Percentiles rank a stretch among this genome's conserved stretches.
Evolutionary conservation across 1,139 yeast genomes (phyloP).

Genomic region (Arxiozyma slooffiae): DNA sequence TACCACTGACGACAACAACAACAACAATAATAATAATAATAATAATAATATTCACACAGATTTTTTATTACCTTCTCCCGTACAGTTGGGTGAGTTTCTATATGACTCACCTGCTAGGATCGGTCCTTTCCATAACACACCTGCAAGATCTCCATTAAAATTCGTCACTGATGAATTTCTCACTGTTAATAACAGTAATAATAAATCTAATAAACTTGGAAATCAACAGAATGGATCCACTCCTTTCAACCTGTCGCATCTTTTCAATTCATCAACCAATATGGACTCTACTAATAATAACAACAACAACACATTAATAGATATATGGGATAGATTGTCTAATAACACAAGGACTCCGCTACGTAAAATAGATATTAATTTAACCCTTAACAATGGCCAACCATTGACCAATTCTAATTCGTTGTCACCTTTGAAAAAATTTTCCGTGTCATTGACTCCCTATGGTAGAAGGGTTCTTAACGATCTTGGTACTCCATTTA

Average conservation of each 20-base stretch:
- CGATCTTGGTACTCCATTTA: constrained; percentile 27
- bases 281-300: constrained; percentile 2
- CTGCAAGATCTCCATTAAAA: constrained; percentile 29
- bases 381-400: constrained; percentile 25
- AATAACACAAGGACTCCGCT: constrained; percentile 21
- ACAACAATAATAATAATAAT: background rate
- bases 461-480: constrained; percentile 25
- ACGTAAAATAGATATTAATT: constrained; percentile 26
- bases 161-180: constrained; percentile 19
- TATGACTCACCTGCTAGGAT: constrained; percentile 30
- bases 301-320: constrained; percentile 4
- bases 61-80: constrained; percentile 27
- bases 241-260: constrained; percentile 9
- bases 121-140: constrained; percentile 27
- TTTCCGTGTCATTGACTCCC: constrained; percentile 26
- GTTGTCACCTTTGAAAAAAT: constrained; percentile 24
- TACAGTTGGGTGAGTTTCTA: constrained; percentile 28
- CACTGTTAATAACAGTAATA: constrained; percentile 1
- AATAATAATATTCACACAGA: constrained; percentile 21
- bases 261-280: constrained; percentile 8
- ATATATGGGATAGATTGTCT: constrained; percentile 4
- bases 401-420: constrained; percentile 12
- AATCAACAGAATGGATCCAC: constrained; percentile 3
- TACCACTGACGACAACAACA: background rate
- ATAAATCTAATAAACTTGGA: background rate